Conservation (phyloP, 768 basidiomycete genomes). For the Kwoniella heveanensis region DNA sequence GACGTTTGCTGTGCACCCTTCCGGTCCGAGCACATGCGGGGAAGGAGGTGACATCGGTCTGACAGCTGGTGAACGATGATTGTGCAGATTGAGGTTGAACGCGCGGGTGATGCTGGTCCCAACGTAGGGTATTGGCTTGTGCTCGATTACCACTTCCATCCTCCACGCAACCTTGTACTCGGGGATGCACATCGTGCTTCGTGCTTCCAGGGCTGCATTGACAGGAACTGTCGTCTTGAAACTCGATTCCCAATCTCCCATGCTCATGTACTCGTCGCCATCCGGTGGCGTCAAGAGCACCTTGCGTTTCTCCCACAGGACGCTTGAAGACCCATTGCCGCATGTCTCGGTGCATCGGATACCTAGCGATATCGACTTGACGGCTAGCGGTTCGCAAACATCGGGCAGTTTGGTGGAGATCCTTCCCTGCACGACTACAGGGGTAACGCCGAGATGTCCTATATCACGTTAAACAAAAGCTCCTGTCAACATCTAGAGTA, state of each 20-base stretch:
- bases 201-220: conserved; percentile 25
- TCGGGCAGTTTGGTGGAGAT: conserved; percentile 32
- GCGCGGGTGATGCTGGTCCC: conserved; percentile 37
- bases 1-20: conserved; percentile 26
- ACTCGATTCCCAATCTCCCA: conserved; percentile 39
- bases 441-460: conserved; percentile 47
- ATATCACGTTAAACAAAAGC: background rate
- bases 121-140: conserved; percentile 47
- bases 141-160: conserved; percentile 41
- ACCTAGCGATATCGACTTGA: conserved; percentile 25
- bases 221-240: conserved; percentile 37
- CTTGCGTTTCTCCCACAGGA: conserved; percentile 41
- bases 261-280: conserved; percentile 24
- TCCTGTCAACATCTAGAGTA: background rate
- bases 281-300: conserved; percentile 11
- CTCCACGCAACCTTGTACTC: conserved; percentile 45
- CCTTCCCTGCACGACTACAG: conserved; percentile 35
- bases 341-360: conserved; percentile 35
- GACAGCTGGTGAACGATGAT: conserved; percentile 28
- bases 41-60: conserved; percentile 45
- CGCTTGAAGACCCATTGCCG: conserved; percentile 26
- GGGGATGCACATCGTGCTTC: conserved; percentile 31
- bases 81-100: conserved; percentile 36
- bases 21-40: conserved; percentile 25
- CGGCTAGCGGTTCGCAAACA: conserved; percentile 31